phyloP scores from a whole-genome alignment of 306 rosid genomes.

The Cucumis melo region DNA sequence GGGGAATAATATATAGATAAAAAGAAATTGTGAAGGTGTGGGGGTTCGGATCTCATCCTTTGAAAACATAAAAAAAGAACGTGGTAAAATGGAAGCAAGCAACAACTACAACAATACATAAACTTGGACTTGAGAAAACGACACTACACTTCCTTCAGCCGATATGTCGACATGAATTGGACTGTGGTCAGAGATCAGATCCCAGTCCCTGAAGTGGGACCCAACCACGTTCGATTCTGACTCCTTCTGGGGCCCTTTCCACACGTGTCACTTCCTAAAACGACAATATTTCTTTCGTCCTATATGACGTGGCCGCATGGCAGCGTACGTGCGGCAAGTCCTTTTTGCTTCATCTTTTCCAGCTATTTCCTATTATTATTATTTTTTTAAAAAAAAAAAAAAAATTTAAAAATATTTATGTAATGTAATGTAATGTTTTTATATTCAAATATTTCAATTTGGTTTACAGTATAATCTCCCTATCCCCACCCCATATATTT shows the following conservation, averaged over 20 bases:
- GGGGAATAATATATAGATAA: too few species aligned
- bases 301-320: neutral
- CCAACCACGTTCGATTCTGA: neutral
- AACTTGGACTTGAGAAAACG: neutral
- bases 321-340: slow-evolving; percentile 1
- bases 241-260: neutral
- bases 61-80: neutral
- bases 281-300: neutral
- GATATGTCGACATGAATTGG: neutral
- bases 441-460: neutral
- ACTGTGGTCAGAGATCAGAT: neutral
- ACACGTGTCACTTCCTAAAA: neutral
- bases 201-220: neutral
- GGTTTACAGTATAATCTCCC: neutral
- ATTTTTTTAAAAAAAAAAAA: too few species aligned
- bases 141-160: neutral
- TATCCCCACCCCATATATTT: neutral
- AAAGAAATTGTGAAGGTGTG: neutral
- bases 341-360: neutral
- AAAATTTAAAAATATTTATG: too few species aligned
- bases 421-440: neutral
- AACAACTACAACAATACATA: neutral
- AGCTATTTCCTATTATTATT: neutral
- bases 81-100: neutral
- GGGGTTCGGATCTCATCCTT: neutral